Evolutionary conservation across 768 basidiomycete species (phyloP), one percentile per base, ranked within the genome.

Genomic region (Boletus eberwhitei): DNA sequence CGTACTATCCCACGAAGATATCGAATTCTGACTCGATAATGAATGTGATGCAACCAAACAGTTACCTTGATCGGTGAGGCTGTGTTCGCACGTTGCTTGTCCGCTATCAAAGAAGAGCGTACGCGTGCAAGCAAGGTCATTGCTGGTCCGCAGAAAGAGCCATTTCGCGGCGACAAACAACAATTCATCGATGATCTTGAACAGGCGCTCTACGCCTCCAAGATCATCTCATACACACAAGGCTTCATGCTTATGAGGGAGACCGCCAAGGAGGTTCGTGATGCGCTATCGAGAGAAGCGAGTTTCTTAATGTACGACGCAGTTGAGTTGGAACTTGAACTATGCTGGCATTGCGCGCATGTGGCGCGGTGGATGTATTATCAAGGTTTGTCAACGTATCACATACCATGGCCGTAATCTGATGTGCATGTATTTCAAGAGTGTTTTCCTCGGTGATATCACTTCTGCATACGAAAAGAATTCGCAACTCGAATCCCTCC

Each of bases 331-430:
- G 96, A 85, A 90, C 73, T 78, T 99, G 72, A 98, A 98, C 82
- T 96, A 96, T 71, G 87, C 94, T 64, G 95, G 94, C 57, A 98
- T 99, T 69, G 97, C 97, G 34, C 85, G 81, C 63, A 99, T 99
- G 94, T 99, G 97, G 97, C 93, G 96, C 66, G 97, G 97, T 62
- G 97, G 97, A 62, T 98, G 96, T 74, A 99, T 99, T 75, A 98
- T 99, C 82, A 96, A 96, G 83, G 89, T 84, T 42, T 45, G 64
- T 52, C 40, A 1, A 19, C 21, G 34, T 21, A 47, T 42, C 37
- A 50, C 57, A 47, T 64, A 67, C 13, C n/a, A 48, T 35, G 38
- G 14, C 14, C 37, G 48, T 50, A 21, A 21, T 52, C 47, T 64
- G 47, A 69, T 31, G 19, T 34, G 16, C 32, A 22, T 39, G n/a